Percentiles rank a stretch among this genome's conserved stretches.
Conservation (phyloP, 2,329 filamentous ascomycete species). For the Colletotrichum magnum region DNA sequence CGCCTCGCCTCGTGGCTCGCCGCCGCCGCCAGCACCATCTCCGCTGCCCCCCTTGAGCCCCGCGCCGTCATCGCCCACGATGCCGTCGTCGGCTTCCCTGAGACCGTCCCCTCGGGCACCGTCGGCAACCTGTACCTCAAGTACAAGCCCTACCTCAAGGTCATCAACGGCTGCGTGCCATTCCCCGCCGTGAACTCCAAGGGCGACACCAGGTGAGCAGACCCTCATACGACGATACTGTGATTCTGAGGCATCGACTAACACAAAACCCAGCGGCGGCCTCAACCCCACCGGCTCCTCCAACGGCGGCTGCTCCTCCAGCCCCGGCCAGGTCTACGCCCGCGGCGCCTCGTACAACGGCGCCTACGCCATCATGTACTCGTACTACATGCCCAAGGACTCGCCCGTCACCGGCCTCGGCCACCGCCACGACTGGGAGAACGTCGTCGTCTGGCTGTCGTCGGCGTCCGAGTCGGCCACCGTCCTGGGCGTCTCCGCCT, state of each 20-base stretch:
- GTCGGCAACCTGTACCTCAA: conserved; percentile 50
- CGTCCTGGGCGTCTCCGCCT: conserved; percentile 50
- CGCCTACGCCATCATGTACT: conserved; percentile 51
- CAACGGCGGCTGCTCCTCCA: conserved; percentile 47
- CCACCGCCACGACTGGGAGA: conserved; percentile 56
- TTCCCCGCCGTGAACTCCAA: conserved; percentile 72
- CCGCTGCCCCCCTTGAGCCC: conserved; percentile 45
- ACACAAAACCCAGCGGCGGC: conserved; percentile 45
- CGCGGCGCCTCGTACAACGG: conserved; percentile 46
- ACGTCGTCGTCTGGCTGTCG: conserved; percentile 51
- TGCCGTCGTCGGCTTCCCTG: conserved; percentile 50
- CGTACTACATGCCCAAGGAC: conserved; percentile 59
- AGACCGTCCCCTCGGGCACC: conserved; percentile 48
- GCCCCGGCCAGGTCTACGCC: conserved; percentile 52
- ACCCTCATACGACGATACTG: neutral
- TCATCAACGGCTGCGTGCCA: conserved; percentile 73
- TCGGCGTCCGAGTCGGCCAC: conserved; percentile 45
- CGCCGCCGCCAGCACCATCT: conserved; percentile 30
- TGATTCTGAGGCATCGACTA: conserved; percentile 47
- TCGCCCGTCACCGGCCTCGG: conserved; percentile 51
- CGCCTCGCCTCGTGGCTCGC: conserved; percentile 39
- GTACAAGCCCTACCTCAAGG: conserved; percentile 54
- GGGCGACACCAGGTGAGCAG: conserved; percentile 69
- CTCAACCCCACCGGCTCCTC: conserved; percentile 46
- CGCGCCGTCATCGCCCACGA: conserved; percentile 50